Evolutionary conservation across 2,329 filamentous ascomycete species (phyloP), one percentile per base, ranked within the genome.

Genomic region (Chlorencoelia australis): DNA sequence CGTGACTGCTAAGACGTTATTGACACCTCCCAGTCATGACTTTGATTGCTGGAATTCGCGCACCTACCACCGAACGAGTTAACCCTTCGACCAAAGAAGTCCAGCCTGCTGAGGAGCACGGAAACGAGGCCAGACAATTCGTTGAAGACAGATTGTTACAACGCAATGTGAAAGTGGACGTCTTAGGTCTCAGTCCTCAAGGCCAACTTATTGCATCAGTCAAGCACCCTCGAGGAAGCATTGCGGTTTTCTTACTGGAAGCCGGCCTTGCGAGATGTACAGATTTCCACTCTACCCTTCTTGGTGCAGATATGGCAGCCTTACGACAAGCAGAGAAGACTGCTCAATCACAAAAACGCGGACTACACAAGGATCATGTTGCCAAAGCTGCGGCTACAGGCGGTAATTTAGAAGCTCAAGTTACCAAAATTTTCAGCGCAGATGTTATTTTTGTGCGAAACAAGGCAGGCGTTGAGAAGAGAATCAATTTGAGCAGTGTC

Each of bases 261-360:
- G 84, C 87, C 35, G 91, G 91, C 51, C 69, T 96, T 38, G 91
- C 89, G 26, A 75, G 86, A 53, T 96, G 89, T 66, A 87, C 88
- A 46, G 91, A 98, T 61, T 88, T 91, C 62, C 91, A 98, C 65
- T 94, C 89, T 1, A 93, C 87, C 25, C 70, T 95, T 64, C 73
- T 98, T 8, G 91, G 91, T 29, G 67, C 75, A 33, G 84, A 89
- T 52, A 98, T 98, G 91, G 79, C 81, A 27, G 60, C 73, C 40
- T 75, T 96, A 39, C 78, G 91, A 45, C 75, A 83, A 46, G 88
- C 91, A 2, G 91, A 98, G 65, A 89, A 84, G 59, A 67, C 73
- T 40, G 91, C 91, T 4, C 87, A 87, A 62, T 73, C 77, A 47
- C 73, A 73, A 47, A 81, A 82, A 53, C 69, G 81, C 29, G 84